Evolutionary conservation across 177 flowering plant species (phyloP).

Genomic region (Vitis hybrid): DNA sequence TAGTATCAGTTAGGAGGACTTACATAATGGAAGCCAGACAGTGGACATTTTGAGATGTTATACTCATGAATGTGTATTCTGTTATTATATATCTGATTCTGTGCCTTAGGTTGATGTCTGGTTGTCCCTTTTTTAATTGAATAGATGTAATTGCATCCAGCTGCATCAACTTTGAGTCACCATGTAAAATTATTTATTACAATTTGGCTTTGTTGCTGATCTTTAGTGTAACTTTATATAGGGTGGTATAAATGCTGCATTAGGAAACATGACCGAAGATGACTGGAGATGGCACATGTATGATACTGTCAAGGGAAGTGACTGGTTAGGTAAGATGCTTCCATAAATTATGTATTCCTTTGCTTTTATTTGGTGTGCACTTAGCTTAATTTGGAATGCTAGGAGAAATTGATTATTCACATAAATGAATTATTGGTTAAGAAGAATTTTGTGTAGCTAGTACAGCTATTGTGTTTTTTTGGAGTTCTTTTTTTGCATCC

Average conservation of each 20-base stretch:
- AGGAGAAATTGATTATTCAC: background rate
- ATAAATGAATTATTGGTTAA: background rate
- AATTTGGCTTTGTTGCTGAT: slow-evolving; percentile 13
- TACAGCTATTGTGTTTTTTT: background rate
- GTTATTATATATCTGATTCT: too few relatives aligned
- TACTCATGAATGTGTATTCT: background rate
- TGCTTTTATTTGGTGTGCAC: background rate
- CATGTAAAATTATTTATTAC: background rate
- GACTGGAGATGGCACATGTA: slow-evolving; percentile 99
- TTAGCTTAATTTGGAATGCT: background rate
- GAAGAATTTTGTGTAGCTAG: background rate
- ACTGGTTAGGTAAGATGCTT: slow-evolving; percentile 76
- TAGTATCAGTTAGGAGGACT: background rate
- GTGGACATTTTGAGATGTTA: background rate
- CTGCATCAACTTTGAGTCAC: background rate
- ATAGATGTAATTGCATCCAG: background rate
- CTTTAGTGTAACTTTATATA: slow-evolving; percentile 22
- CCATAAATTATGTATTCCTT: background rate
- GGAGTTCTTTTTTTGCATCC: background rate
- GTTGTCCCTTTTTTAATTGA: too few relatives aligned
- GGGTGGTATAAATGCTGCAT: slow-evolving; percentile 99
- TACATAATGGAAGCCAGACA: background rate
- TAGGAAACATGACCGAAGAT: slow-evolving; percentile 97
- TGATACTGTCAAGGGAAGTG: slow-evolving; percentile 99
- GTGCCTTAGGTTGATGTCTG: too few relatives aligned